Conservation (phyloP, 2,329 filamentous ascomycete genomes). For the Helminthosporium solani region DNA sequence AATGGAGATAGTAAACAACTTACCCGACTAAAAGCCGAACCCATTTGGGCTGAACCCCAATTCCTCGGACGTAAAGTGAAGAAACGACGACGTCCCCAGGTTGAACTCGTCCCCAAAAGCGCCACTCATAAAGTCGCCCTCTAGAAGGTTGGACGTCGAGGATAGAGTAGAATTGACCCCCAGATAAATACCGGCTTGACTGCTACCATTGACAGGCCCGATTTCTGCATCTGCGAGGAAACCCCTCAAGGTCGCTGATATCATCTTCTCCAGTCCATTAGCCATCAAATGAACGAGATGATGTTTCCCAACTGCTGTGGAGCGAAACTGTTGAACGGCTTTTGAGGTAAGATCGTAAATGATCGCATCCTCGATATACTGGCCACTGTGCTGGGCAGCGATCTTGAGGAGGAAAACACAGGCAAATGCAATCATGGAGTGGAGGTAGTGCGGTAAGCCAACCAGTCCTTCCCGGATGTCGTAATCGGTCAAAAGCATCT, state of each 20-base stretch:
- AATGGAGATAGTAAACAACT: no score
- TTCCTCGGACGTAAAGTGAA: constrained; percentile 29
- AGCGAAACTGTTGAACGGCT: constrained; percentile 46
- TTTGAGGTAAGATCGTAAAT: constrained; percentile 44
- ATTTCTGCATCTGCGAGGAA: constrained; percentile 6
- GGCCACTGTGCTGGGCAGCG: constrained; percentile 45
- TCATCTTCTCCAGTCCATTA: constrained; percentile 48
- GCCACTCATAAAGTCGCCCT: constrained; percentile 4
- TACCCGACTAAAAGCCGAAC: constrained; percentile 17
- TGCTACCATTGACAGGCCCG: constrained; percentile 3
- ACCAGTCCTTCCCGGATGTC: constrained; percentile 45
- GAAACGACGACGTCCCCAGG: constrained; percentile 23
- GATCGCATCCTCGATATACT: constrained; percentile 41
- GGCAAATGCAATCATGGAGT: constrained; percentile 56
- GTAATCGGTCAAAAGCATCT: constrained; percentile 47
- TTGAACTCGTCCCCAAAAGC: constrained; percentile 27
- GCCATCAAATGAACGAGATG: constrained; percentile 52
- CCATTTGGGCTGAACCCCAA: constrained; percentile 26
- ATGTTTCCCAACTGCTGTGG: constrained; percentile 46
- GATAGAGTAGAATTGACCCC: constrained; percentile 11
- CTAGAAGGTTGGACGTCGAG: constrained; percentile 14
- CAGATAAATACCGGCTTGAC: constrained; percentile 3
- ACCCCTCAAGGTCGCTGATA: constrained; percentile 15
- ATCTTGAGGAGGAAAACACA: constrained; percentile 56
- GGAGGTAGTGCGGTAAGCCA: constrained; percentile 54